Evolutionary conservation across 2,329 filamentous ascomycete species (phyloP), one percentile per base, ranked within the genome.

Genomic region (Xylaria sp.): DNA sequence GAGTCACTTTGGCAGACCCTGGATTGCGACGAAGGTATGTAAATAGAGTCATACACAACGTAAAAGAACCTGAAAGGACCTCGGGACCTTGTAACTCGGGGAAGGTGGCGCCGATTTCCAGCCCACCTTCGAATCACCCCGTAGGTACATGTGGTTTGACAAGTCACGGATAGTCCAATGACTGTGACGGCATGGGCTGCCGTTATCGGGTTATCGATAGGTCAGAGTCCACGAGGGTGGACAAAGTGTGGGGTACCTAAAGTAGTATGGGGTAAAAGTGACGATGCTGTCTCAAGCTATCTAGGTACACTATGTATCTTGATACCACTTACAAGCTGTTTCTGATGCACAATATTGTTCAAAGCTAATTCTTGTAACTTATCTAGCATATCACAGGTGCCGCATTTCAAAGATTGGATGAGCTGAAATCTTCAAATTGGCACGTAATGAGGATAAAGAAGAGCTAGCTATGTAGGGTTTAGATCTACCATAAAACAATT

Each of bases 11-110:
- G 33, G 49, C 4, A 56, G 41, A 41, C 31, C 58, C 52, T 25
- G 15, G 28, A 41, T 36, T 20, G 13, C 15, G 9, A 13, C 18
- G 12, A 49, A 28, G 18, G 18, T 64, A 46, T 64, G 61, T 60
- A 58, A 18, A 51, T 54, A 70, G 70, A 71, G 70, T 72, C 70
- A 72, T 66, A n/a, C 33, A 18, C 46, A 9, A 46, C 5, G 15
- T 7, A 41, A 33, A 13, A 25, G 20, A 46, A 28, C 3, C 28
- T 28, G 28, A 28, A 3, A 12, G 33, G 10, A 36, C 28, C 28
- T 28, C 28, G 10, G 33, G 33, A 20, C 18, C 51, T 13, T 52
- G 52, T 71, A 66, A 68, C 56, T 18, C 61, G 65, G 68, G 46
- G 57, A 66, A 48, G 12, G 39, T 51, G 13, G 58, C 51, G 58